These are phyloP conservation scores for Cryphonectria nitschkei DNA, from an alignment of 2,329 filamentous ascomycete species.

Conservation along the genomic window DNA sequence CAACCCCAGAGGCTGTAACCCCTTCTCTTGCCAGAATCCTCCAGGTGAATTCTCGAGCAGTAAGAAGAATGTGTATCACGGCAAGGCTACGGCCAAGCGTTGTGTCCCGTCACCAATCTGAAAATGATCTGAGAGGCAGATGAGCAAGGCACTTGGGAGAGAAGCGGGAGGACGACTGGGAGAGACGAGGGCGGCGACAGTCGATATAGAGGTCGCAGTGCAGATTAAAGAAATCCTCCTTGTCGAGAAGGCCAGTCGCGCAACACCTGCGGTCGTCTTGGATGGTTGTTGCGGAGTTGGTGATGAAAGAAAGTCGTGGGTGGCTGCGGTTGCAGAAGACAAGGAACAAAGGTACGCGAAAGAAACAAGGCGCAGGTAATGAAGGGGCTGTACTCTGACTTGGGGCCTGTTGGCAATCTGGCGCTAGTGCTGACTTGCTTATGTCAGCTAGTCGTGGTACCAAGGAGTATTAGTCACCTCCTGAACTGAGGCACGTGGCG, in stretches of 20 bases:
- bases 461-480: neutral
- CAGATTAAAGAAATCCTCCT: neutral
- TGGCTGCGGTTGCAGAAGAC: neutral
- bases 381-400: neutral
- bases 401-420: neutral
- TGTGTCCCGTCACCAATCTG: conserved; percentile 12
- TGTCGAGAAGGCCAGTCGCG: neutral
- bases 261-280: neutral
- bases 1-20: conserved; percentile 23
- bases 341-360: neutral
- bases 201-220: neutral
- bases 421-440: neutral
- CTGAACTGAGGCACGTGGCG: neutral
- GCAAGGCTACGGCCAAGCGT: conserved; percentile 2
- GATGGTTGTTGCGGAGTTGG: conserved; percentile 12
- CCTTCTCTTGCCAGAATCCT: conserved; percentile 30
- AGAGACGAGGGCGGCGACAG: neutral
- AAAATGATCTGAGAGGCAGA: neutral
- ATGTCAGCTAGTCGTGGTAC: neutral
- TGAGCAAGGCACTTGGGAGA: neutral
- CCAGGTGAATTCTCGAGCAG: conserved; percentile 27
- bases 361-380: neutral
- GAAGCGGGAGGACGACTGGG: neutral
- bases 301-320: conserved; percentile 10
- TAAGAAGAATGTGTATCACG: conserved; percentile 20